Evolutionary conservation across 768 basidiomycete genomes (phyloP), one percentile per base, ranked within the genome.

Genomic region (Xerocomellus dryophilus): DNA sequence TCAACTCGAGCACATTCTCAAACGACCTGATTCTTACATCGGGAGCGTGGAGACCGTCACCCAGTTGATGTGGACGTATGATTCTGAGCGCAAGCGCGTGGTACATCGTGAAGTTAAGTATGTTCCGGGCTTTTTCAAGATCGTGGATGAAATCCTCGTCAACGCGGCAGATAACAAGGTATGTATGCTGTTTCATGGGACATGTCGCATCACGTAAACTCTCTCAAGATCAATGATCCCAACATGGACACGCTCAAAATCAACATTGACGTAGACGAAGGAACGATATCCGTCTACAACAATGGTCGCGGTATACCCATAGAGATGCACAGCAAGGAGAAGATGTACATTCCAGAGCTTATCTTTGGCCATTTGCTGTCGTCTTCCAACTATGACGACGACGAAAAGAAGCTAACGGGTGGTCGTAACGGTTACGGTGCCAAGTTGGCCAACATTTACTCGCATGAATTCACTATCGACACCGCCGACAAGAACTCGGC

Each of bases 121-220:
- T 66, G 95, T 98, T 2, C 97, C 97, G 0, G 97, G 95, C 49
- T 96, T 99, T 71, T 94, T 95, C 82, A 99, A 99, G 80, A 99
- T 99, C 64, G 88, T 99, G 14, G 97, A 99, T 65, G 97, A 99
- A 74, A 99, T 99, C 65, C 78, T 99, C 3, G 97, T 99, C 63
- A 99, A 99, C 71, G 97, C 97, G 20, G 97, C 97, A 4, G 97
- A 99, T 70, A 97, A 98, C 75, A 99, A 99, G 86, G 96, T 91
- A 58, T 51, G 77, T 70, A 9, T n/a, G 14, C 36, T 43, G 3
- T 47, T 43, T 43, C 32, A 14, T 18, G 20, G 1, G 17, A 21
- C 12, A 8, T 34, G 43, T 43, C 4, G 21, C 31, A 8, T 46
- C n/a, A 18, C 29, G 29, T 36, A 18, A 45, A 17, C 8, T 7